A percentile compares a stretch with the other conserved stretches of the same genome.
phyloP scores from a whole-genome alignment of 148 eudicot species.

The Diospyros lotus region DNA sequence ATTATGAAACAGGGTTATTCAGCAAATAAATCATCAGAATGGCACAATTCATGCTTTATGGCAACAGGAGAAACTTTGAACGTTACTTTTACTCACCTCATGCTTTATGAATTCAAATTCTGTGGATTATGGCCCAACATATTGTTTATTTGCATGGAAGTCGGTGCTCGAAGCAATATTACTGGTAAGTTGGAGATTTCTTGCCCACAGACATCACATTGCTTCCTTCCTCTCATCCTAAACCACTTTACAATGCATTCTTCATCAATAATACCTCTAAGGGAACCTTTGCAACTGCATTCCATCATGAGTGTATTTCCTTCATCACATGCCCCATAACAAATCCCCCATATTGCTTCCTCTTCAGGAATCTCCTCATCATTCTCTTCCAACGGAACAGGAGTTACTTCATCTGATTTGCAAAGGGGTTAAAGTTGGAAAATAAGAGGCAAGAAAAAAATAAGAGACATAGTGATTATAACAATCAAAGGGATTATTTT shows the following conservation, averaged over 20 bases:
- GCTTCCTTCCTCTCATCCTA: slow-evolving; percentile 62
- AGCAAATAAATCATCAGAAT: background rate
- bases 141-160: slow-evolving; percentile 32
- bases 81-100: slow-evolving; percentile 34
- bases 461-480: background rate
- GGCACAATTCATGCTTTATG: background rate
- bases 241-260: slow-evolving; percentile 89
- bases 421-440: background rate
- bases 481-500: too few species aligned
- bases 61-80: background rate
- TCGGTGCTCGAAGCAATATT: slow-evolving; percentile 67
- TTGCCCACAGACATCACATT: slow-evolving; percentile 79
- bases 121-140: slow-evolving; percentile 31
- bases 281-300: slow-evolving; percentile 96
- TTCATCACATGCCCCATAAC: slow-evolving; percentile 78
- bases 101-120: slow-evolving; percentile 25
- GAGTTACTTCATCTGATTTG: slow-evolving; percentile 41
- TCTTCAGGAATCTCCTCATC: slow-evolving; percentile 94
- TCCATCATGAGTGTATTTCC: slow-evolving; percentile 88
- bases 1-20: background rate
- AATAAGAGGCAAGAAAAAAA: background rate
- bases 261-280: slow-evolving; percentile 67
- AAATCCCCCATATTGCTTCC: slow-evolving; percentile 90
- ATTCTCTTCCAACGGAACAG: slow-evolving; percentile 40
- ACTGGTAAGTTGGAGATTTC: slow-evolving; percentile 88